A percentile compares a stretch with the other conserved stretches of the same genome.
Evolutionary conservation across 805 yeast species (phyloP).

Genomic region (Starmerella khaoyaiensis): DNA sequence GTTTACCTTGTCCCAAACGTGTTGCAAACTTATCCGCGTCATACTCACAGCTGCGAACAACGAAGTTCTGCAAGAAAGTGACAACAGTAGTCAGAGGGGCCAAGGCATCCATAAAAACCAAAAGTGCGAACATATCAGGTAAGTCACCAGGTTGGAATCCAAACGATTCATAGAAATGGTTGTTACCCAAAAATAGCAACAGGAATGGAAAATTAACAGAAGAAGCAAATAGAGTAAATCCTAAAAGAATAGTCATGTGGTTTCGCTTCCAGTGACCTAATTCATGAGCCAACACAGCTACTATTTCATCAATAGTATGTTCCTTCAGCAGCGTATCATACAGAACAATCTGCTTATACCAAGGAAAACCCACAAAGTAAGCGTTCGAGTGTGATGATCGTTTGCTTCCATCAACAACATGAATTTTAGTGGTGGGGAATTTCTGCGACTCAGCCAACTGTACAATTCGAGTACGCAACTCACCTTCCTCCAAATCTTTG

Average conservation of each 20-base stretch:
- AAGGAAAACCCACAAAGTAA: constrained; percentile 88
- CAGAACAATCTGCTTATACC: constrained; percentile 90
- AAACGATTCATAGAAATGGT: constrained; percentile 62
- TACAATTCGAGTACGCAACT: constrained; percentile 70
- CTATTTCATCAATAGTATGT: constrained; percentile 63
- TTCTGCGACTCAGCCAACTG: constrained; percentile 57
- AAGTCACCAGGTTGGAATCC: constrained; percentile 49
- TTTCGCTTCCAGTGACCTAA: constrained; percentile 94
- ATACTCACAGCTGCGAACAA: constrained; percentile 79
- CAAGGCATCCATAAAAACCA: constrained; percentile 63
- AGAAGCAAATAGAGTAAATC: constrained; percentile 50
- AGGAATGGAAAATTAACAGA: constrained; percentile 58
- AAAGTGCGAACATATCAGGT: constrained; percentile 72
- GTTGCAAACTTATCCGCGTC: constrained; percentile 87
- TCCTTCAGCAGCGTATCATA: constrained; percentile 82
- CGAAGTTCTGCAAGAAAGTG: constrained; percentile 51
- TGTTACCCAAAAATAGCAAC: constrained; percentile 66
- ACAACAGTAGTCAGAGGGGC: constrained; percentile 62
- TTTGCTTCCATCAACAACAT: constrained; percentile 91
- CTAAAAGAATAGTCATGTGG: constrained; percentile 69
- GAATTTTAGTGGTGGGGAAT: constrained; percentile 78
- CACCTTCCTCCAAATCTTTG: constrained; percentile 82
- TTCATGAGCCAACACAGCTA: constrained; percentile 96
- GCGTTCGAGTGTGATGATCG: constrained; percentile 96
- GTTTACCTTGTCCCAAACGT: constrained; percentile 53